Percentiles rank a stretch among this genome's conserved stretches.
phyloP scores from a whole-genome alignment of 306 rosid species.

The Castanea mollissima region DNA sequence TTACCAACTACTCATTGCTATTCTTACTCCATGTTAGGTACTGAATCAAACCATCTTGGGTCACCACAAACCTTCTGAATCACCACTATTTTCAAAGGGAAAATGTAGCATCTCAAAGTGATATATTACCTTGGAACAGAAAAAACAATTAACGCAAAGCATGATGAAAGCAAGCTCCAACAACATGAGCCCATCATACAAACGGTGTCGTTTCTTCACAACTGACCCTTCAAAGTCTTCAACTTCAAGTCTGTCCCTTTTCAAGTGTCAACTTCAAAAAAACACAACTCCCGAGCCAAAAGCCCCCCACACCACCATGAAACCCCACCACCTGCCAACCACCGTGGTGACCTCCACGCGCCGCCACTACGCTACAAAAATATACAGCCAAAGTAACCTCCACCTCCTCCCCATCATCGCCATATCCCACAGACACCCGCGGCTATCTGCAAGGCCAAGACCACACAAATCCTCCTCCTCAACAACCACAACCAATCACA shows the following conservation, averaged over 20 bases:
- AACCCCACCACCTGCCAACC: constrained; percentile 41
- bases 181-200: constrained; percentile 22
- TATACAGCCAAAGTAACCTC: constrained; percentile 81
- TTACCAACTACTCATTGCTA: neutral
- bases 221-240: neutral
- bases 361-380: constrained; percentile 64
- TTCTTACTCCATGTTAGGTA: neutral
- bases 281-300: neutral
- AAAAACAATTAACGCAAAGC: constrained; percentile 90
- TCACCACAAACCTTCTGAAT: constrained; percentile 13
- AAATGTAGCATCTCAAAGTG: neutral
- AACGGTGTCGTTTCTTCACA: neutral
- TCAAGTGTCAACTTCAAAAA: too few species aligned
- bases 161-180: constrained; percentile 94
- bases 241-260: too few species aligned
- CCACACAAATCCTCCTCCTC: constrained; percentile 70
- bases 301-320: constrained; percentile 25
- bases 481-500: constrained; percentile 17
- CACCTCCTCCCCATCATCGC: constrained; percentile 43
- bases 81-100: neutral
- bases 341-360: neutral
- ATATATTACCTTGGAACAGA: constrained; percentile 67
- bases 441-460: constrained; percentile 80
- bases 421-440: constrained; percentile 46
- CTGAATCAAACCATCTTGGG: neutral